A percentile compares a stretch with the other conserved stretches of the same genome.
These are phyloP conservation scores for Suillus alpinus DNA, from an alignment of 768 basidiomycete genomes.

Conservation along the genomic window DNA sequence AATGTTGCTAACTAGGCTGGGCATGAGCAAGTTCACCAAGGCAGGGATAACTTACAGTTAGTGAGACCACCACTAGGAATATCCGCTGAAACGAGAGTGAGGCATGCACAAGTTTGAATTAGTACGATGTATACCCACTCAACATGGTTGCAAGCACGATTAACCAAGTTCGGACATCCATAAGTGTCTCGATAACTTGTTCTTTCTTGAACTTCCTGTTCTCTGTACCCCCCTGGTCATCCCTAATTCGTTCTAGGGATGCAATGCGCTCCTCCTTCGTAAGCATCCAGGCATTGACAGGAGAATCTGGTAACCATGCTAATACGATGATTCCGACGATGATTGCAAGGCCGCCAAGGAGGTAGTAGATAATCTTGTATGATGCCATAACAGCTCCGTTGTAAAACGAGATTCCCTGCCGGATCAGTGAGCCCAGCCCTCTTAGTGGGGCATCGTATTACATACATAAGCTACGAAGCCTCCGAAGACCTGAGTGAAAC, in stretches of 20 bases:
- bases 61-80: constrained; percentile 21
- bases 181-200: constrained; percentile 24
- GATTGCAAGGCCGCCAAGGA: constrained; percentile 39
- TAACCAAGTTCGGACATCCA: constrained; percentile 26
- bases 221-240: constrained; percentile 32
- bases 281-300: constrained; percentile 35
- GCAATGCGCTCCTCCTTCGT: constrained; percentile 37
- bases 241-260: constrained; percentile 38
- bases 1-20: constrained; percentile 17
- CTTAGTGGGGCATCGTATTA: neutral
- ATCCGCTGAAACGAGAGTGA: constrained; percentile 12
- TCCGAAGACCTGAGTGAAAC: constrained; percentile 35
- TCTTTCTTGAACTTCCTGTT: constrained; percentile 25
- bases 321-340: constrained; percentile 32
- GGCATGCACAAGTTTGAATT: neutral
- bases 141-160: constrained; percentile 26
- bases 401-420: constrained; percentile 34
- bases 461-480: constrained; percentile 36
- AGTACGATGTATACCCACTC: constrained; percentile 9
- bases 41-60: constrained; percentile 11
- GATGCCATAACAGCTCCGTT: constrained; percentile 26
- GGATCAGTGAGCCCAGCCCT: neutral
- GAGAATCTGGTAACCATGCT: constrained; percentile 40
- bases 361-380: constrained; percentile 37
- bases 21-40: constrained; percentile 3